These are phyloP conservation scores for Ophiostoma ulmi DNA, from an alignment of 2,329 filamentous ascomycete genomes.

Conservation along the genomic window DNA sequence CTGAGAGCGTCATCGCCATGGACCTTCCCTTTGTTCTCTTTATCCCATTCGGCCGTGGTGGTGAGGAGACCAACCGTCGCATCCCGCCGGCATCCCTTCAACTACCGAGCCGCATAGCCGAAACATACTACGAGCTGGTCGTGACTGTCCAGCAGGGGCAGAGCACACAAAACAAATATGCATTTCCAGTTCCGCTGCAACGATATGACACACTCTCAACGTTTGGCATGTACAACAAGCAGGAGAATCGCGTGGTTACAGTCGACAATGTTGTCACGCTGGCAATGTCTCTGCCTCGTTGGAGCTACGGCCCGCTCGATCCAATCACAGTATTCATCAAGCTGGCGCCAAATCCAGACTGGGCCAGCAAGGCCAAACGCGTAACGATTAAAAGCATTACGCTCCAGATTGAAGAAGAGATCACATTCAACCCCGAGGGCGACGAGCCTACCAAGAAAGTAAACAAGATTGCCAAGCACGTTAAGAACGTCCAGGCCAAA, in stretches of 20 bases:
- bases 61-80: constrained; percentile 80
- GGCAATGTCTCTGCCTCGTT: constrained; percentile 84
- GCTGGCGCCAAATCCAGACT: constrained; percentile 84
- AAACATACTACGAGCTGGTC: constrained; percentile 95
- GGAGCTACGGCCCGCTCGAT: constrained; percentile 94
- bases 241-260: constrained; percentile 78
- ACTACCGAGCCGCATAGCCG: constrained; percentile 85
- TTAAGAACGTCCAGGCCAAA: constrained; percentile 73
- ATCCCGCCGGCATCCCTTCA: constrained; percentile 91
- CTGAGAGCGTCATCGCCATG: constrained; percentile 88
- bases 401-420: constrained; percentile 90
- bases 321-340: constrained; percentile 96
- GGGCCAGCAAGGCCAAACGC: constrained; percentile 81
- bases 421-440: constrained; percentile 97
- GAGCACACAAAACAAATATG: constrained; percentile 80
- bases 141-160: constrained; percentile 92
- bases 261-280: constrained; percentile 88
- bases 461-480: constrained; percentile 79
- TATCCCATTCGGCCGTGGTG: constrained; percentile 88
- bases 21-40: constrained; percentile 96
- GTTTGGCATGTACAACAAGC: constrained; percentile 98
- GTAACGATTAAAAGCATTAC: constrained; percentile 94
- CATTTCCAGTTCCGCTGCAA: constrained; percentile 83
- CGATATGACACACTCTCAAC: constrained; percentile 96
- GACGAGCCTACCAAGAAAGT: constrained; percentile 89